Evolutionary conservation across 2,329 filamentous ascomycete species (phyloP), one percentile per base, ranked within the genome.

Genomic region (Paracoccidioides lutzii): DNA sequence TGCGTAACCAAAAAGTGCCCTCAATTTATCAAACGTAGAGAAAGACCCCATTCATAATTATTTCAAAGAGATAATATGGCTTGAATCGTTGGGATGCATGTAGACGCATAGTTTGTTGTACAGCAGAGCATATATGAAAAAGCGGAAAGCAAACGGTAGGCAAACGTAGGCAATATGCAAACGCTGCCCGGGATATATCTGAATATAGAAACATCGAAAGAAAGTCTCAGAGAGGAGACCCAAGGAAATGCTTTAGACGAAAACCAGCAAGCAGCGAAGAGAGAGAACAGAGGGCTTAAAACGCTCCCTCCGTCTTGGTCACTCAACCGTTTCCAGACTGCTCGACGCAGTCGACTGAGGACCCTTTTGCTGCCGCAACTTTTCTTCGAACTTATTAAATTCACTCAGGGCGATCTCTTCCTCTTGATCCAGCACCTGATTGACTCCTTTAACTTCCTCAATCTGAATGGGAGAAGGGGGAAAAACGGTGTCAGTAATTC

Each of bases 371-470:
- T 79, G 75, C 61, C 76, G 76, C 61, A 88, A 65, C 69, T 86
- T 96, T 75, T 96, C 88, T 70, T 97, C 91, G 67, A 97, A 96
- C 72, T 88, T 93, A 61, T 86, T 88, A 73, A 98, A 97, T 67
- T 97, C 91, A 63, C 84, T 74, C 65, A 91, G 72, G 0, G 90
- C 83, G 61, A 96, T 81, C 71, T 95, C 88, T 69, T 97, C 93
- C 72, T 96, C 93, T 64, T 88, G 81, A 64, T 97, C 91, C 65
- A 95, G 71, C 2, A 96, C 85, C 71, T 97, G 91, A 60, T 88
- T 82, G 44, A 98, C 91, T 3, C 87, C 88, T 71, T 95, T 85
- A 42, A 97, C 93, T 71, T 97, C 93, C 70, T 96, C 90, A 61
- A 97, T 95, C 82, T 95, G 72, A 22, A 22, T 22, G 22, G 22